Conservation (phyloP, 768 basidiomycete species). For the Calocybe indica region DNA sequence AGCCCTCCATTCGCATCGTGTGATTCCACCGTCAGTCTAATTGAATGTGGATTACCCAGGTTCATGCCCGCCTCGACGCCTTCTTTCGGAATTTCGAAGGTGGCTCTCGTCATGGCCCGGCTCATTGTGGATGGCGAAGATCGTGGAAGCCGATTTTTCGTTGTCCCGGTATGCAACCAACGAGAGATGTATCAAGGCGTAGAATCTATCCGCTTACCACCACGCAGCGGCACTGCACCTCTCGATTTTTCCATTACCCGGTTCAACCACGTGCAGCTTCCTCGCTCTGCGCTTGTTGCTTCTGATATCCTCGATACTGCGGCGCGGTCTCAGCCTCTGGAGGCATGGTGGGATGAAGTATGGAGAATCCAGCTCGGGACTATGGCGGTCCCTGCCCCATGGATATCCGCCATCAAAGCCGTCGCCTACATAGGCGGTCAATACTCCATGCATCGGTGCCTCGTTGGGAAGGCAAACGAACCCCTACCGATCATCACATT, state of each 20-base stretch:
- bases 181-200: conserved; percentile 49
- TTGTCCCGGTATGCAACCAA: conserved; percentile 50
- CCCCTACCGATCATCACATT: conserved; percentile 54
- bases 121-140: conserved; percentile 46
- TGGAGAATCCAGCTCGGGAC: conserved; percentile 53
- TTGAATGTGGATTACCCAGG: conserved; percentile 23
- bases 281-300: conserved; percentile 41
- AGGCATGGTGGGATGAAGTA: conserved; percentile 51
- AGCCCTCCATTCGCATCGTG: neutral
- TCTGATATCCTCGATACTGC: conserved; percentile 36
- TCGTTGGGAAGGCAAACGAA: conserved; percentile 35
- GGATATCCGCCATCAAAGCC: conserved; percentile 46
- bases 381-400: conserved; percentile 41
- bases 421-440: conserved; percentile 50
- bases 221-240: conserved; percentile 46
- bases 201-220: conserved; percentile 41
- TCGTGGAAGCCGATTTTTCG: conserved; percentile 45
- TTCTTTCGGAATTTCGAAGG: conserved; percentile 44
- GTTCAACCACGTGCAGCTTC: conserved; percentile 49
- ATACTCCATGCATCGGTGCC: conserved; percentile 50
- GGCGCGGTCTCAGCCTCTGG: conserved; percentile 31
- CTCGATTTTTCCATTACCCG: conserved; percentile 53
- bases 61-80: conserved; percentile 59
- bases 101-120: conserved; percentile 52
- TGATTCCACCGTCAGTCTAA: neutral